Conservation (phyloP, 2,329 filamentous ascomycete genomes). For the Fusarium udum region DNA sequence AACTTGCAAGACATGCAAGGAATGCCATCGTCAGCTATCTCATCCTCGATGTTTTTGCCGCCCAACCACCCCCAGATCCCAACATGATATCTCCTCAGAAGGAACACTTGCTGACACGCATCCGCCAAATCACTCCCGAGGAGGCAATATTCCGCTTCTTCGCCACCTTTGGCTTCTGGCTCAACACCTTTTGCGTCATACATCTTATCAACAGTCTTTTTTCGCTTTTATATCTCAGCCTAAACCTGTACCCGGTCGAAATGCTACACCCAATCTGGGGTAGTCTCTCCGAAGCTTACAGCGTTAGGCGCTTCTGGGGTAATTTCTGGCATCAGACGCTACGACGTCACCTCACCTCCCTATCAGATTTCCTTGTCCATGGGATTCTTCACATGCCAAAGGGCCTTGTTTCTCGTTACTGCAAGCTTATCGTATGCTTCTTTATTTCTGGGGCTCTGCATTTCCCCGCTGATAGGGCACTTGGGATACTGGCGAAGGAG, state of each 20-base stretch:
- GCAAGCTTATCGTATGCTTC: slow-evolving; percentile 27
- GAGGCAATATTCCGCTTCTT: slow-evolving; percentile 29
- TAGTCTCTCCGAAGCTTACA: slow-evolving; percentile 22
- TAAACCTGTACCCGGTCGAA: slow-evolving; percentile 17
- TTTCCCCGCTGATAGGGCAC: slow-evolving; percentile 20
- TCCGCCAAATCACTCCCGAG: not conserved
- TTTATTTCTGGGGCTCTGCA: slow-evolving; percentile 31
- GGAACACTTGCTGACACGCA: slow-evolving; percentile 13
- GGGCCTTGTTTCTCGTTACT: slow-evolving; percentile 19
- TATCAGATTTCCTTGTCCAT: slow-evolving; percentile 22
- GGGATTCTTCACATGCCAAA: slow-evolving; percentile 6
- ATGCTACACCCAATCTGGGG: slow-evolving; percentile 33
- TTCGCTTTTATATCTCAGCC: slow-evolving; percentile 1
- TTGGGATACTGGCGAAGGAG: slow-evolving; percentile 23
- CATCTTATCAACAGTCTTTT: slow-evolving; percentile 30
- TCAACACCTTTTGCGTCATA: slow-evolving; percentile 34
- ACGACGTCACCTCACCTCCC: slow-evolving; percentile 25
- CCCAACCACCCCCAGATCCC: slow-evolving; percentile 12
- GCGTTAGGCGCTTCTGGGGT: slow-evolving; percentile 31
- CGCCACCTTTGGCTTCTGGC: slow-evolving; percentile 24
- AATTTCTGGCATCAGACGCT: slow-evolving; percentile 34
- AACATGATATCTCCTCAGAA: slow-evolving; percentile 19
- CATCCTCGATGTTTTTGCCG: slow-evolving; percentile 25
- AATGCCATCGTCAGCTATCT: slow-evolving; percentile 16
- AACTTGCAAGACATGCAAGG: slow-evolving; percentile 11